Evolutionary conservation across 2,329 filamentous ascomycete genomes (phyloP).

Genomic region (Dothideomycetes sp.): DNA sequence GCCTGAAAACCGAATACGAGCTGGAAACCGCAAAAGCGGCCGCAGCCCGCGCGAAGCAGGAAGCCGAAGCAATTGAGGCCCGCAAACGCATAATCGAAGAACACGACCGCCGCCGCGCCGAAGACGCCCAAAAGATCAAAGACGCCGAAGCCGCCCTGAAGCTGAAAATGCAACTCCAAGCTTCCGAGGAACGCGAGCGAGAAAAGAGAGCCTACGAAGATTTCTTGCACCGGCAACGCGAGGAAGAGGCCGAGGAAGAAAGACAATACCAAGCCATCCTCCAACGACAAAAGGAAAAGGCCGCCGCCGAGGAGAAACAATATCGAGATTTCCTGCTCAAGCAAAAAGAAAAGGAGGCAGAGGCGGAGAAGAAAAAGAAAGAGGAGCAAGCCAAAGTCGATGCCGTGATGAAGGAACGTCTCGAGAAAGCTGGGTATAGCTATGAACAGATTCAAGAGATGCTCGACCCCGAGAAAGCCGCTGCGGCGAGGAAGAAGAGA

Average conservation of each 20-base stretch:
- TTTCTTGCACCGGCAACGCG: not conserved
- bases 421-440: conserved; percentile 37
- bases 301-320: conserved; percentile 35
- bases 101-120: conserved; percentile 21
- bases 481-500: conserved; percentile 28
- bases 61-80: conserved; percentile 22
- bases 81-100: conserved; percentile 30
- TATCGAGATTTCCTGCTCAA: conserved; percentile 30
- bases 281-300: conserved; percentile 22
- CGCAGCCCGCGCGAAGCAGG: conserved; percentile 27
- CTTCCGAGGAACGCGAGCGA: conserved; percentile 8
- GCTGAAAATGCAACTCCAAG: not conserved
- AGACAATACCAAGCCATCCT: not conserved
- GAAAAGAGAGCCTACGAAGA: conserved; percentile 15
- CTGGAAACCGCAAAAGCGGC: conserved; percentile 8
- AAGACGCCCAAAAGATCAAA: not conserved
- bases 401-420: conserved; percentile 35
- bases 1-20: conserved; percentile 14
- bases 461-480: conserved; percentile 40
- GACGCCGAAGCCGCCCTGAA: conserved; percentile 6
- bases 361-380: conserved; percentile 32
- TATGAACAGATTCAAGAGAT: conserved; percentile 41
- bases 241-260: conserved; percentile 18
- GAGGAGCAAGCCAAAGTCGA: conserved; percentile 35
- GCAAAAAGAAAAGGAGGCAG: conserved; percentile 33